Percentiles rank a stretch among this genome's conserved stretches.
These are phyloP conservation scores for Akanthomyces muscarius DNA, from an alignment of 2,329 filamentous ascomycete species.

Conservation along the genomic window DNA sequence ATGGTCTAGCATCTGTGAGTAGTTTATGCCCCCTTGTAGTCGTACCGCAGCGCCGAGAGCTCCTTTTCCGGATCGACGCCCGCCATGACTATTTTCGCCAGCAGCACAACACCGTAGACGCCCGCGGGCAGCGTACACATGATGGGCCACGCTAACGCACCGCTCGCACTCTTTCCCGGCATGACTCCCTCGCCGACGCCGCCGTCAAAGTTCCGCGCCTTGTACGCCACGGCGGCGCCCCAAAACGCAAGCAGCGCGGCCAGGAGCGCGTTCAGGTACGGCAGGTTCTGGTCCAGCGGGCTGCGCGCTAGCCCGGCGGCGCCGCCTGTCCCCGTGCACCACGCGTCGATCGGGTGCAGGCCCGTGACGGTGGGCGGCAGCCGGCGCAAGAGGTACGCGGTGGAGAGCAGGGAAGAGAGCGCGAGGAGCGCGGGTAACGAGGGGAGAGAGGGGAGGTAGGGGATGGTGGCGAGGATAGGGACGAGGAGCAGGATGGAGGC, in stretches of 20 bases:
- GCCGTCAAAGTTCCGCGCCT: slow-evolving; percentile 20
- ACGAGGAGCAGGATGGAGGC: slow-evolving; percentile 34
- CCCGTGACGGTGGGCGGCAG: slow-evolving; percentile 54
- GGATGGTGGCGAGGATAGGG: slow-evolving; percentile 48
- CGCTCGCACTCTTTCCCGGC: slow-evolving; percentile 19
- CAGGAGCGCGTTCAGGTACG: slow-evolving; percentile 57
- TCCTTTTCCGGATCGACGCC: slow-evolving; percentile 65
- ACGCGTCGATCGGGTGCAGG: slow-evolving; percentile 46
- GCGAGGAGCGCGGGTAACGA: slow-evolving; percentile 50
- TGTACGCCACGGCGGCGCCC: slow-evolving; percentile 35
- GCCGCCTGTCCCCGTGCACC: slow-evolving; percentile 28
- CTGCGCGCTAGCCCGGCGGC: slow-evolving; percentile 21
- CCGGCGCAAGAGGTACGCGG: slow-evolving; percentile 56
- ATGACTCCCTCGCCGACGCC: not conserved
- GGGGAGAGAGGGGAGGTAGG: slow-evolving; percentile 31
- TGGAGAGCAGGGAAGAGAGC: slow-evolving; percentile 60
- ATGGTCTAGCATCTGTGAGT: not conserved
- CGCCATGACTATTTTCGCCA: slow-evolving; percentile 62
- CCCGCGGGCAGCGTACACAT: slow-evolving; percentile 51
- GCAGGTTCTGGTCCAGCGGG: slow-evolving; percentile 56
- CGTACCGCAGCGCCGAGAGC: slow-evolving; percentile 58
- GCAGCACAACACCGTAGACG: slow-evolving; percentile 57
- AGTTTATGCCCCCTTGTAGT: slow-evolving; percentile 60
- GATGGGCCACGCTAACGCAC: slow-evolving; percentile 34
- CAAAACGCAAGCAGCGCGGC: slow-evolving; percentile 47